phyloP scores from a whole-genome alignment of 306 rosid species.

The Acmispon strigosus region DNA sequence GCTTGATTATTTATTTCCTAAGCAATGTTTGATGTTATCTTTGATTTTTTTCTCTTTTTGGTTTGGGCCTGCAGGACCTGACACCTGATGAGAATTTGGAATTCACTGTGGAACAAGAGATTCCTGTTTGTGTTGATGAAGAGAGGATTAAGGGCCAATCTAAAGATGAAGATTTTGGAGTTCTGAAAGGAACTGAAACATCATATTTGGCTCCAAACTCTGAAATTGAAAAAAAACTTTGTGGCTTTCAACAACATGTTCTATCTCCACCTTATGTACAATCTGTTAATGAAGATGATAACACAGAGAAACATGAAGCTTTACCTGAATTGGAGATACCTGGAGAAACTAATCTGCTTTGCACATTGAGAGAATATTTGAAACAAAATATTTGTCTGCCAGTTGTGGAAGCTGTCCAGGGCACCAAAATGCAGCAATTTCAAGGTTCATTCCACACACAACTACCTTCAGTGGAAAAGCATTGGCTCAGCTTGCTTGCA shows the following conservation, averaged over 20 bases:
- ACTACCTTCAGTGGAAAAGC: constrained; percentile 8
- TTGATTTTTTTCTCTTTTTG: constrained; percentile 2
- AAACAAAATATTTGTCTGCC: constrained; percentile 20
- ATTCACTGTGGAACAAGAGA: constrained; percentile 18
- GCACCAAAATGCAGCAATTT: constrained; percentile 12
- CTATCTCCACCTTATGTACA: constrained; percentile 25
- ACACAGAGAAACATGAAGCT: not conserved
- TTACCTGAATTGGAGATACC: constrained; percentile 14
- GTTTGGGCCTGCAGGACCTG: not conserved
- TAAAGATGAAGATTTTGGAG: constrained; percentile 5
- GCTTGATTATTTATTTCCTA: not conserved
- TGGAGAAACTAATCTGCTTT: constrained; percentile 23
- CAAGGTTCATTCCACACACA: not conserved
- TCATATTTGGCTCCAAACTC: constrained; percentile 8
- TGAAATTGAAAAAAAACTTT: not conserved
- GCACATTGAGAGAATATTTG: constrained; percentile 31
- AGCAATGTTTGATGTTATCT: not conserved
- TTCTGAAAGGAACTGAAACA: constrained; percentile 21
- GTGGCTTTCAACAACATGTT: not conserved
- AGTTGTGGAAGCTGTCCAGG: constrained; percentile 27
- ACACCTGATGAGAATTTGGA: constrained; percentile 23
- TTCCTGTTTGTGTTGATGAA: constrained; percentile 25
- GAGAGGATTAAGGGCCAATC: constrained; percentile 17
- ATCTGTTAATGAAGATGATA: constrained; percentile 9
- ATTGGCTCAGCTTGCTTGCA: not conserved